Evolutionary conservation across 768 basidiomycete genomes (phyloP).

Genomic region (Phanerodontia chrysosporium): DNA sequence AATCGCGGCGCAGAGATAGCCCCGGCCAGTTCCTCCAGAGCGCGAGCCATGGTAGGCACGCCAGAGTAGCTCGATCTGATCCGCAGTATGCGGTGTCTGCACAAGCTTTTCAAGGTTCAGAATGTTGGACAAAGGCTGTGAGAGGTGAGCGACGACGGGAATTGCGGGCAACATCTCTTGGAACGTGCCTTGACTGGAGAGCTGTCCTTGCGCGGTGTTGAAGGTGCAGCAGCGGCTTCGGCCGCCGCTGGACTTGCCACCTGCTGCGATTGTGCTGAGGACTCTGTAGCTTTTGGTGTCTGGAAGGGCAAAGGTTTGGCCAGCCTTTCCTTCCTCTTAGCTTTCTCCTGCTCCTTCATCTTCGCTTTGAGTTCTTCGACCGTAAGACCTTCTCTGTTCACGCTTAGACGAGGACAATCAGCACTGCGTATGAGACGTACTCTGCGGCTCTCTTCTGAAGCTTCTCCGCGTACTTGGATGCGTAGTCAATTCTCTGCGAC

Average conservation of each 20-base stretch:
- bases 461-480: constrained; percentile 65
- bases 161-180: neutral
- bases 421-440: constrained; percentile 32
- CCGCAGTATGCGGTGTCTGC: constrained; percentile 61
- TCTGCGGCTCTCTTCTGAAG: constrained; percentile 57
- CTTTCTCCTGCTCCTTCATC: constrained; percentile 23
- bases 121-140: constrained; percentile 75
- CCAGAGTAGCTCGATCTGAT: constrained; percentile 83
- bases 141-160: constrained; percentile 2
- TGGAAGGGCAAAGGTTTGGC: constrained; percentile 9
- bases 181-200: constrained; percentile 60
- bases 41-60: constrained; percentile 82
- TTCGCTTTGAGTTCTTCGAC: constrained; percentile 35
- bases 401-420: neutral
- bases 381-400: constrained; percentile 35
- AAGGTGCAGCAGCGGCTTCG: constrained; percentile 9
- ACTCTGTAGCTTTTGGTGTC: constrained; percentile 12
- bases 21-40: constrained; percentile 75
- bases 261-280: neutral
- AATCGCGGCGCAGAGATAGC: constrained; percentile 80
- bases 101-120: constrained; percentile 73
- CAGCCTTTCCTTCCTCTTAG: constrained; percentile 15
- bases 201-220: constrained; percentile 48
- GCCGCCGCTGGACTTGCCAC: constrained; percentile 4
- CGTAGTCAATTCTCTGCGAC: constrained; percentile 26